phyloP scores from a whole-genome alignment of 140 eudicot species.

The Erigeron philadelphicus region DNA sequence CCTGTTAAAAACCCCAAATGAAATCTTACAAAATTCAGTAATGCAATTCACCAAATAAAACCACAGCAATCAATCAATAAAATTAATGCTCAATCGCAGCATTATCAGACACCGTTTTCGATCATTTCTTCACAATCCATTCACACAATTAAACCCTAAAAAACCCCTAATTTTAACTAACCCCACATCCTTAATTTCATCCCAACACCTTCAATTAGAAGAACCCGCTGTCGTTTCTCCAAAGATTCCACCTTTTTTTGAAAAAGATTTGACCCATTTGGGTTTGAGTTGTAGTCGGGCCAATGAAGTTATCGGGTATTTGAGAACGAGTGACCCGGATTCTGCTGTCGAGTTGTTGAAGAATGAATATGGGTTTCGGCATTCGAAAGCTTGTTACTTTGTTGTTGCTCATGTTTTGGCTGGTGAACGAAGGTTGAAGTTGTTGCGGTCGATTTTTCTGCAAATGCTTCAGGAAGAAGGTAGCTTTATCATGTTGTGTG shows the following conservation, averaged over 20 bases:
- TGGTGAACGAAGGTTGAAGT: conserved; percentile 28
- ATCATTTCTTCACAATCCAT: neutral
- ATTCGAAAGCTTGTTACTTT: conserved; percentile 40
- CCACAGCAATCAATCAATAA: neutral
- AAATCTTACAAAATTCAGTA: neutral
- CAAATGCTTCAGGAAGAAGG: conserved; percentile 59
- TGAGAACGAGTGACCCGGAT: too few species aligned
- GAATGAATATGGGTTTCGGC: conserved; percentile 49
- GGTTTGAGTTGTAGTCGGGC: neutral
- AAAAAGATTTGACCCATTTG: neutral
- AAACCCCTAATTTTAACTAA: neutral
- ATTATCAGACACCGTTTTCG: neutral
- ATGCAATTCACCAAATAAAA: neutral
- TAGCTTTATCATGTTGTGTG: conserved; percentile 13
- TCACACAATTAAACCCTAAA: neutral
- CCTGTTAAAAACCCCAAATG: neutral
- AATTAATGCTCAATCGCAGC: conserved; percentile 5
- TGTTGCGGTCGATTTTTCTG: conserved; percentile 35
- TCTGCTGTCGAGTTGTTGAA: conserved; percentile 31
- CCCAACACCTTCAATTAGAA: neutral
- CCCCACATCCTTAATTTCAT: neutral
- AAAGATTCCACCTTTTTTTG: neutral
- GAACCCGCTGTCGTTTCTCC: too few species aligned
- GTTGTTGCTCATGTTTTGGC: conserved; percentile 67
- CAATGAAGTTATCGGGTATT: neutral